These are phyloP conservation scores for Hemileia vastatrix DNA, from an alignment of 1,284 basidiomycete genomes.

Conservation along the genomic window DNA sequence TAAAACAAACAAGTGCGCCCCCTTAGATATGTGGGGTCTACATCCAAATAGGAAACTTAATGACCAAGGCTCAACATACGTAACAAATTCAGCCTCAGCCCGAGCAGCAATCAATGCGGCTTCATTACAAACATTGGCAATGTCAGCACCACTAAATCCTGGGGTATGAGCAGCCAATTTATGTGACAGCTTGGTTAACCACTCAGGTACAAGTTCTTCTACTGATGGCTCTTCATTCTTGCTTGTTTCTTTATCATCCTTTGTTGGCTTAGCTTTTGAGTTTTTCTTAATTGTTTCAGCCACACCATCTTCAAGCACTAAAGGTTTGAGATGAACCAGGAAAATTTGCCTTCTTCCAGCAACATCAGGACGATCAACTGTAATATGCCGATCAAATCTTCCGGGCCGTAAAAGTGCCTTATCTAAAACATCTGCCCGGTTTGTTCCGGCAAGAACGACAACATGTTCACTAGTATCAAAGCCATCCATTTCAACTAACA, in stretches of 20 bases:
- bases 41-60: not conserved
- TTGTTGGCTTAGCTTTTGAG: not conserved
- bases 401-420: slow-evolving; percentile 90
- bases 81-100: slow-evolving; percentile 65
- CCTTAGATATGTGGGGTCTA: not conserved
- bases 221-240: slow-evolving; percentile 22
- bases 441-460: slow-evolving; percentile 93
- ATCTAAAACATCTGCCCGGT: slow-evolving; percentile 91
- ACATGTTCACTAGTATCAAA: slow-evolving; percentile 93
- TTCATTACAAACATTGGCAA: slow-evolving; percentile 98
- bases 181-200: slow-evolving; percentile 61
- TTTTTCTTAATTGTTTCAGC: not conserved
- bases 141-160: slow-evolving; percentile 96
- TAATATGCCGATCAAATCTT: slow-evolving; percentile 93
- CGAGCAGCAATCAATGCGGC: slow-evolving; percentile 91
- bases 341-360: slow-evolving; percentile 89
- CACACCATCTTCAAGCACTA: slow-evolving; percentile 48
- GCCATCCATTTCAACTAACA: slow-evolving; percentile 98
- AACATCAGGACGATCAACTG: slow-evolving; percentile 90
- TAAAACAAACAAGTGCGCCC: not conserved
- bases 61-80: slow-evolving; percentile 34
- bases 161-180: slow-evolving; percentile 93
- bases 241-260: not conserved
- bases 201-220: slow-evolving; percentile 48
- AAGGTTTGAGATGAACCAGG: slow-evolving; percentile 78